A percentile compares a stretch with the other conserved stretches of the same genome.
These are phyloP conservation scores for Trypanosoma mega DNA, from an alignment of 208 protist species.

Conservation along the genomic window DNA sequence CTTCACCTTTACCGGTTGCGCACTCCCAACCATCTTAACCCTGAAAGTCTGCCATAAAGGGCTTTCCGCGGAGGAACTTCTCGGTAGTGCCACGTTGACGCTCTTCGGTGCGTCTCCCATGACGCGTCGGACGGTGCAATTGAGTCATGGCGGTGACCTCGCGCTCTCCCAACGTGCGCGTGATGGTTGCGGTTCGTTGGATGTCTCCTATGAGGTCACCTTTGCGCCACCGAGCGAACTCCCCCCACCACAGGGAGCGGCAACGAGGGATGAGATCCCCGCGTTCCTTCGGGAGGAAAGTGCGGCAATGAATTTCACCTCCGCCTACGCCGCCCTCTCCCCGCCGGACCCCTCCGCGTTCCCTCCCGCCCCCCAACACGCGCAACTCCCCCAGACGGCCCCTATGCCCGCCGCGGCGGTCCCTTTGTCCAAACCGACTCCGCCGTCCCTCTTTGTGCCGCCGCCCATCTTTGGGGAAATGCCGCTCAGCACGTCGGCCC, in stretches of 20 bases:
- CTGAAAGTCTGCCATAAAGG: slow-evolving; percentile 66
- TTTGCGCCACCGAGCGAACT: slow-evolving; percentile 21
- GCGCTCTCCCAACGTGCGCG: slow-evolving; percentile 44
- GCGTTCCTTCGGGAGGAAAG: slow-evolving; percentile 22
- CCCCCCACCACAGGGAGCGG: not conserved
- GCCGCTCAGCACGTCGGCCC: not conserved
- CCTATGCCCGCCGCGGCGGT: no score
- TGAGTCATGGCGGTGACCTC: slow-evolving; percentile 66
- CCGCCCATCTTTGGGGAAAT: no score
- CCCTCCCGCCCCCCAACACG: not conserved
- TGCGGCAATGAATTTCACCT: slow-evolving; percentile 17
- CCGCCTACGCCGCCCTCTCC: slow-evolving; percentile 15
- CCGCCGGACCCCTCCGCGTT: not conserved
- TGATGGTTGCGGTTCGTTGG: slow-evolving; percentile 54
- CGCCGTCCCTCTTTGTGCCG: no score
- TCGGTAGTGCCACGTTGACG: slow-evolving; percentile 76
- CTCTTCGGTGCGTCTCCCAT: slow-evolving; percentile 41
- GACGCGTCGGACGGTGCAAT: slow-evolving; percentile 41
- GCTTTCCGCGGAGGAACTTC: slow-evolving; percentile 54
- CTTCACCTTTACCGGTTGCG: slow-evolving; percentile 58
- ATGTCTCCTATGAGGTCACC: slow-evolving; percentile 51
- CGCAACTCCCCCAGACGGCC: not conserved
- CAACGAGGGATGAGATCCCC: slow-evolving; percentile 16
- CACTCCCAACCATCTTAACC: slow-evolving; percentile 64
- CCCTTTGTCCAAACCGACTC: no score